phyloP scores from a whole-genome alignment of 441 rosid species.

The Isatis lusitanica region DNA sequence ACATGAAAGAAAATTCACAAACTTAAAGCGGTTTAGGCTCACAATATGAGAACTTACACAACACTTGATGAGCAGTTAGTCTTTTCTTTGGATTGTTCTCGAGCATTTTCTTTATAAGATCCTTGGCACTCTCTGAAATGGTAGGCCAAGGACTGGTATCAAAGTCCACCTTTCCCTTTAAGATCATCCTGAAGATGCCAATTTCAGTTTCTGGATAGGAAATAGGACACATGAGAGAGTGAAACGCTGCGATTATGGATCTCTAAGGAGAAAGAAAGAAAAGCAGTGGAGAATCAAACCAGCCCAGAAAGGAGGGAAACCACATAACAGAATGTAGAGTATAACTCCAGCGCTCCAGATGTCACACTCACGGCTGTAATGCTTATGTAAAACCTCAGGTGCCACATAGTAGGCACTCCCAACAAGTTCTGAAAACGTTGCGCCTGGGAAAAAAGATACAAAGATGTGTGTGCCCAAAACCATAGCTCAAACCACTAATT shows the following conservation, averaged over 20 bases:
- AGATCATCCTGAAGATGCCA: slow-evolving; percentile 63
- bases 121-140: slow-evolving; percentile 66
- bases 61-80: slow-evolving; percentile 66
- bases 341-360: slow-evolving; percentile 66
- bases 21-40: background rate
- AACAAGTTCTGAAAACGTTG: slow-evolving; percentile 47
- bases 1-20: background rate
- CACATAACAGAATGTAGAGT: slow-evolving; percentile 54
- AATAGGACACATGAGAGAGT: slow-evolving; percentile 22
- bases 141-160: slow-evolving; percentile 61
- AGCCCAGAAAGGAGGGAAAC: slow-evolving; percentile 63
- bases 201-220: slow-evolving; percentile 52
- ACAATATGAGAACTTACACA: slow-evolving; percentile 43
- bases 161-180: slow-evolving; percentile 58
- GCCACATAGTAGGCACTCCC: slow-evolving; percentile 69
- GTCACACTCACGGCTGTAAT: slow-evolving; percentile 51
- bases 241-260: background rate
- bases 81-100: slow-evolving; percentile 52
- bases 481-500: background rate
- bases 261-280: slow-evolving; percentile 7
- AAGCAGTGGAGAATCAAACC: slow-evolving; percentile 33
- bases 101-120: slow-evolving; percentile 62
- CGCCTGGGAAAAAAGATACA: slow-evolving; percentile 31
- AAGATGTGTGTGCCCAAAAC: background rate
- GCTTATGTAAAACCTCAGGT: slow-evolving; percentile 55